A percentile compares a stretch with the other conserved stretches of the same genome.
These are phyloP conservation scores for Fusarium sulawesiense DNA, from an alignment of 2,329 filamentous ascomycete genomes.

Conservation along the genomic window DNA sequence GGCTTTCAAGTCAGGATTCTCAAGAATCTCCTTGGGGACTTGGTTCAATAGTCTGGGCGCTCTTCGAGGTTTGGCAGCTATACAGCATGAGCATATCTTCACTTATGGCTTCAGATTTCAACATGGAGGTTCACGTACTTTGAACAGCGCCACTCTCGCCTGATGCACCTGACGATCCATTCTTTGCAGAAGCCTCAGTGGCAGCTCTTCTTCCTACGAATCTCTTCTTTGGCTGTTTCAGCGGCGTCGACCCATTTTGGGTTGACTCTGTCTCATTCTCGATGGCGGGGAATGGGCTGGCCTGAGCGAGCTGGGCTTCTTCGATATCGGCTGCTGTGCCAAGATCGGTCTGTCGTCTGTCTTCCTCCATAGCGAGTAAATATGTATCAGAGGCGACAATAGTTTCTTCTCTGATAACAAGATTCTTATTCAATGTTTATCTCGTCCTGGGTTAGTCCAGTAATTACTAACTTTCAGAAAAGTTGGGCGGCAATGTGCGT, in stretches of 20 bases:
- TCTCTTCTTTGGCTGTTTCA: conserved; percentile 85
- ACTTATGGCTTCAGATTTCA: conserved; percentile 4
- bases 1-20: conserved; percentile 85
- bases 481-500: conserved; percentile 39
- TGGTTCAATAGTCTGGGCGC: conserved; percentile 87
- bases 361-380: conserved; percentile 74
- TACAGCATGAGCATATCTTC: conserved; percentile 29
- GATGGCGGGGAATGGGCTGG: conserved; percentile 33
- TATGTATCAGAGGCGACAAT: not conserved
- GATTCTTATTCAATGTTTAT: not conserved
- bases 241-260: conserved; percentile 56
- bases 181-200: conserved; percentile 67
- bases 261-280: conserved; percentile 33
- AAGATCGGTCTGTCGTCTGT: conserved; percentile 76
- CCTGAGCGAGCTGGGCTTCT: conserved; percentile 55
- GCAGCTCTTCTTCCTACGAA: conserved; percentile 88
- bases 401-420: not conserved
- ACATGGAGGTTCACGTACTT: conserved; percentile 60
- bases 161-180: conserved; percentile 44
- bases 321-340: conserved; percentile 76
- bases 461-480: conserved; percentile 23
- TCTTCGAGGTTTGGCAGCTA: conserved; percentile 78
- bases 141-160: conserved; percentile 51
- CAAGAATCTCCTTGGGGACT: conserved; percentile 86
- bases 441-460: not conserved